phyloP scores from a whole-genome alignment of 768 basidiomycete species.

The Boletus edulis region DNA sequence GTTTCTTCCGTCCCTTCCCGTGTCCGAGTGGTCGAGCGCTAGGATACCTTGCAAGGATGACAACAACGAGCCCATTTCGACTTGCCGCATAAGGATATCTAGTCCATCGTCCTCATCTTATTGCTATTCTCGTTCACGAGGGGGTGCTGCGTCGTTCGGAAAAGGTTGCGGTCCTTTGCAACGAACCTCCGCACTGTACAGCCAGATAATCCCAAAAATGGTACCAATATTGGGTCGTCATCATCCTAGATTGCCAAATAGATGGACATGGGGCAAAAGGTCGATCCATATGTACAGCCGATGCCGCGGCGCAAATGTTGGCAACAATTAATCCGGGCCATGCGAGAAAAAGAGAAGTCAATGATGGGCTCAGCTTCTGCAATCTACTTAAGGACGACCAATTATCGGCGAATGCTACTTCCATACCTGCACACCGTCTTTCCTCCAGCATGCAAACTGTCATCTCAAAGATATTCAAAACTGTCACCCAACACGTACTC shows the following conservation, averaged over 20 bases:
- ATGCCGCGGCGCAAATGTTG: no score
- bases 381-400: no score
- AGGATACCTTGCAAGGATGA: no score
- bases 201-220: background rate
- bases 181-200: no score
- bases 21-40: no score
- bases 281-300: no score
- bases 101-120: constrained; percentile 6
- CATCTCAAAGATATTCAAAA: background rate
- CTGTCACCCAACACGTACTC: background rate
- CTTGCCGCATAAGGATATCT: background rate
- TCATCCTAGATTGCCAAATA: constrained; percentile 4
- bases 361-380: no score
- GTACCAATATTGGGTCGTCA: background rate
- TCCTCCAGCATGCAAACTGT: constrained; percentile 5
- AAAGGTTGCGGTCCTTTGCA: no score
- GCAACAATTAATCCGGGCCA: background rate
- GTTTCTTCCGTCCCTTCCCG: no score
- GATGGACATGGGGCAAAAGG: background rate
- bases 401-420: no score
- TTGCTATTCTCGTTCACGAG: background rate
- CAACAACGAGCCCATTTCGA: no score
- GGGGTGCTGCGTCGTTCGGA: no score
- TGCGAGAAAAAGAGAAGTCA: background rate
- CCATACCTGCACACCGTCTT: background rate